Base-by-base conservation (phyloP, 257 asterid genomes). In the Lycium ferocissimum region DNA sequence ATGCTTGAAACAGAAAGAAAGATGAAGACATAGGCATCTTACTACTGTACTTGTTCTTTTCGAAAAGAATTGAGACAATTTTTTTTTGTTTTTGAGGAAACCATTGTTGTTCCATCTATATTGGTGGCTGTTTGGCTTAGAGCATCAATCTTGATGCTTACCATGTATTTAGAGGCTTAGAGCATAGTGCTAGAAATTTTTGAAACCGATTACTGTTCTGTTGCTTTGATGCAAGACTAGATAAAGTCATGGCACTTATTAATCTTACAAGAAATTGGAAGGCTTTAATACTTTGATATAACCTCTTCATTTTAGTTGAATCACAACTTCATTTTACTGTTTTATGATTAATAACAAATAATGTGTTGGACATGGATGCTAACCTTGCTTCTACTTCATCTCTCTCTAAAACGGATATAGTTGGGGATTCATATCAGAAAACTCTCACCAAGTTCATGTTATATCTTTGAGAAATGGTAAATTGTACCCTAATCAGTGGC, bases 111-210 rank as follows among this genome's bases (percentile, higher is more conserved):
- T 72, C 57, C 79, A 43, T 43, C 17, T 18, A 2, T n/a, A 72
- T 72, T 72, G 18, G 58, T 72, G 38, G 38, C 58, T 18, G 57
- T 45, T 2, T 72, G 33, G 33, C 33, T 26, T 26, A 26, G 33
- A 26, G 33, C 33, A 26, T 70, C 40, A 8, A 17, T 70, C 35
- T 40, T 2, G 8, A 15, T 71, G 35, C 79, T 17, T 71, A 0
- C 35, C 35, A 71, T 71, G 6, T 71, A 75, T 75, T 75, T 75
- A 73, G 62, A 49, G 59, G 81, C 61, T 14, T 37, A 65, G 9
- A 26, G 72, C 72, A 11, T 63, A 20, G 9, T 12, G 0, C 61
- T 75, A 22, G 81, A 75, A 4, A 13, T 75, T 75, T 49, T 75
- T 13, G 17, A 49, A 37, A 3, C 17, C 12, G 59, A 0, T 73